Base-by-base conservation (phyloP, 2,329 filamentous ascomycete genomes). In the Aspergillus versicolor region DNA sequence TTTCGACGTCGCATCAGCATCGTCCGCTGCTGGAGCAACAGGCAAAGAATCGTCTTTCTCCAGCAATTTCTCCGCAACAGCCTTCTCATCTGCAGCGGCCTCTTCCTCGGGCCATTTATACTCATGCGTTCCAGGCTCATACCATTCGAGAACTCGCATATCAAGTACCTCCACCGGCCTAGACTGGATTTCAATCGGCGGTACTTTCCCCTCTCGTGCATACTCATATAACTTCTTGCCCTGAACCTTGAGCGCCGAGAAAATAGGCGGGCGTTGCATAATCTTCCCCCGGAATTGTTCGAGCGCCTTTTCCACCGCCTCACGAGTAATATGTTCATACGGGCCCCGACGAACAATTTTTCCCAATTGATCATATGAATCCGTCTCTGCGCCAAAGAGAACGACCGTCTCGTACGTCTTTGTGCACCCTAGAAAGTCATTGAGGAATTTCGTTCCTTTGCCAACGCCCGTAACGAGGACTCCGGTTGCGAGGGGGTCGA, bases 141-240 rank as follows among this genome's bases (percentile, higher is more conserved):
- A 77, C 81, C 91, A 99, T 70, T 97, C 91, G 7, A 95, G 70
- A 57, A 97, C 74, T 71, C 95, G 90, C 64, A 97, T 74, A 38
- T 92, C 84, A 46, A 83, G 75, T 0, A 96, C 90, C 52, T 91
- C 86, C 40, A 97, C 90, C 2, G 89, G 84, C 56, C 93, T 81
- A 53, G 89, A 85, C 70, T 92, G 82, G 58, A 99, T 94, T 72
- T 96, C 89, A 55, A 88, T 81, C 0, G 94, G 94, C 15, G 96
- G 88, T 37, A 90, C 85, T 69, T 89, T 91, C 15, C 94, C 94
- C 72, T 92, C 91, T 48, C 94, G 84, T 19, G 94, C 94, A 74
- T 97, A 97, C 76, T 99, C 92, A 72, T 99, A 99, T 48, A 97
- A 81, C 34, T 91, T 89, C 79, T 97, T 97, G 2, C 94, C 94